phyloP scores from a whole-genome alignment of 2,329 filamentous ascomycete species.

The Ceratocystis cacaofunesta region DNA sequence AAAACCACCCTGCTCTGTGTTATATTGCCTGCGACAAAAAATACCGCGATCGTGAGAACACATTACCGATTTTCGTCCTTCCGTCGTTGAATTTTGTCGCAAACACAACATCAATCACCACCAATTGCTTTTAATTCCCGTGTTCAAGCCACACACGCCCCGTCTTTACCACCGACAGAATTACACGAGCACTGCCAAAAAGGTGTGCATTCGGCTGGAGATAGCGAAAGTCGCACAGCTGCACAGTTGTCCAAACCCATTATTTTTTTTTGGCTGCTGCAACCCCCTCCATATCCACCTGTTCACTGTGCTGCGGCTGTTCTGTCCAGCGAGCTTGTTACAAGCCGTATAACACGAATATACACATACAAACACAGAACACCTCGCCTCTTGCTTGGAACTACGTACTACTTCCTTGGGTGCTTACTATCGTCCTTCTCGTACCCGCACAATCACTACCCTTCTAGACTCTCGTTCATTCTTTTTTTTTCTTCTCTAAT shows the following conservation, averaged over 20 bases:
- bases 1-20: slow-evolving; percentile 3
- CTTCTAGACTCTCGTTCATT: background rate
- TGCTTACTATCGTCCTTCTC: background rate
- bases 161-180: background rate
- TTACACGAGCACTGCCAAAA: background rate
- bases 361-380: background rate
- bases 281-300: background rate
- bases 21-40: slow-evolving; percentile 1
- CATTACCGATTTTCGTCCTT: slow-evolving; percentile 7
- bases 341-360: background rate
- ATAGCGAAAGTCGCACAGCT: slow-evolving; percentile 1
- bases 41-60: slow-evolving; percentile 9
- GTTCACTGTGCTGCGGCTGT: background rate
- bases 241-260: background rate
- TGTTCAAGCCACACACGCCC: background rate
- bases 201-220: background rate
- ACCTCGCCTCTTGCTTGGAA: background rate
- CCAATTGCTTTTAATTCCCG: background rate
- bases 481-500: background rate
- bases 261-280: background rate
- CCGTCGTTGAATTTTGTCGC: slow-evolving; percentile 1
- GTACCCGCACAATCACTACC: background rate
- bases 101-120: background rate
- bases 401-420: background rate
- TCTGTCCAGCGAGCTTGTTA: background rate